Conservation (phyloP, 129 eudicot genomes). For the Logfia minima region DNA sequence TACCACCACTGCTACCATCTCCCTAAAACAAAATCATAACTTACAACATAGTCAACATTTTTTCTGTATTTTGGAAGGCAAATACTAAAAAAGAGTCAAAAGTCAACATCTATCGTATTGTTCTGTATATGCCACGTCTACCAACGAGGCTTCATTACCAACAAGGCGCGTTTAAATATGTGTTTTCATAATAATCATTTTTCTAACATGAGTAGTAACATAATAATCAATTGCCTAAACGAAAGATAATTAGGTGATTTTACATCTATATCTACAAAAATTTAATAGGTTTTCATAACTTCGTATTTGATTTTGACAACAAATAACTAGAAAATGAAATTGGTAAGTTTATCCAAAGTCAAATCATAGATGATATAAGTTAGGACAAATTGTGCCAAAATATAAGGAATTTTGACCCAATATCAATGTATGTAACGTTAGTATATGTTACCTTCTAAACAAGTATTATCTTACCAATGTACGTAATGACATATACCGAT, state of each 20-base stretch:
- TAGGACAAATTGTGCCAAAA: too few species aligned
- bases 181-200: too few species aligned
- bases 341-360: background rate
- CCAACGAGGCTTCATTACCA: too few species aligned
- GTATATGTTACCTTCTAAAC: too few species aligned
- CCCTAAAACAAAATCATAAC: constrained; percentile 32
- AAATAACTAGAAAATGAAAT: background rate
- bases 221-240: background rate
- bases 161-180: too few species aligned
- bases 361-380: background rate
- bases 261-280: background rate
- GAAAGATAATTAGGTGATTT: background rate
- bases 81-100: background rate
- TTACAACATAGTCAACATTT: background rate
- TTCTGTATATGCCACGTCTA: background rate
- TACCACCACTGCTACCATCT: constrained; percentile 24
- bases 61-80: background rate
- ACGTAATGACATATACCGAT: too few species aligned
- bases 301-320: background rate
- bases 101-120: background rate
- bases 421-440: background rate
- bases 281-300: too few species aligned
- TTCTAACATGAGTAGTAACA: too few species aligned
- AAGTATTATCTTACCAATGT: too few species aligned
- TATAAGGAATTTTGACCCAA: background rate